Evolutionary conservation across 306 rosid genomes (phyloP), one percentile per base, ranked within the genome.

Genomic region (Rosa rugosa): DNA sequence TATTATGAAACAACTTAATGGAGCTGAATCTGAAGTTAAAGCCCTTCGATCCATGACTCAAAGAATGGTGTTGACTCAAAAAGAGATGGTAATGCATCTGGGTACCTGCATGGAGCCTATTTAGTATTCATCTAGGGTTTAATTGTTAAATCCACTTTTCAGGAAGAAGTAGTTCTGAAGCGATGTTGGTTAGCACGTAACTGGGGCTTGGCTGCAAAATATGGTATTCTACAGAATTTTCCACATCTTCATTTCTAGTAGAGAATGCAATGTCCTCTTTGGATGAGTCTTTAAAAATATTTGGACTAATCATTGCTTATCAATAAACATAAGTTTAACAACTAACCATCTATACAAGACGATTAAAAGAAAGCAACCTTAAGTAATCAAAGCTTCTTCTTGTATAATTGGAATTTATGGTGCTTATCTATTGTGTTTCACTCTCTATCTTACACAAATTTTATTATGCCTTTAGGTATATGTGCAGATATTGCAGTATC

Each of bases 141-240:
- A 46, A 70, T 65, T 65, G 72, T 72, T 14, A 41, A 74, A 77
- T 75, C 79, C 56, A 78, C 60, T 59, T 86, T 79, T 84, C 90
- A 95, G 99, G 99, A 95, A 83, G 99, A 95, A 91, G 99, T 95
- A 69, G 99, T 95, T 85, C 98, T 95, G 36, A 92, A 95, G 90
- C 93, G 98, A 85, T 95, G 99, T 80, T 95, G 99, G 99, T 95
- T 95, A 85, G 99, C 99, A 80, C 98, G 98, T 71, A 92, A 95
- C 82, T 95, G 99, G 99, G 98, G 99, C 71, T 83, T 95, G 78
- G 99, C 99, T 51, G 89, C 91, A 79, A 95, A 87, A 86, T 89
- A 86, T 78, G 97, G 99, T 92, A 86, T 77, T 69, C 76, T 76
- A 31, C 40, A 13, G 60, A 73, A 50, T 42, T 5, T 51, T 20